A percentile compares a stretch with the other conserved stretches of the same genome.
Evolutionary conservation across 164 flowering plant genomes (phyloP).

Genomic region (Protea cynaroides): DNA sequence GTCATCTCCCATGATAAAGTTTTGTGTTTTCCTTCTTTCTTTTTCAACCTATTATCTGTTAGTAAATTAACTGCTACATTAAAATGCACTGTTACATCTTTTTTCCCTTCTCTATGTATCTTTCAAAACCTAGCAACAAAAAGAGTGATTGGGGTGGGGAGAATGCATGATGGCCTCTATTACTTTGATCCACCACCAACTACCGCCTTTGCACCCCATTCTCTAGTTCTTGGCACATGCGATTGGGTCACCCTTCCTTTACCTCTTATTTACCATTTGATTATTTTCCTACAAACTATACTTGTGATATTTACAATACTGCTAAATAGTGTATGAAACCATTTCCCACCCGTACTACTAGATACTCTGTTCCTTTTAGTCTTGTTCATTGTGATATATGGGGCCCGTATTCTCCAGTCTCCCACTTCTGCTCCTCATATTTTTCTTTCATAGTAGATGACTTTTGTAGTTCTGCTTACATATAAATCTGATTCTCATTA

Average conservation of each 20-base stretch:
- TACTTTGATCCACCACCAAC: neutral
- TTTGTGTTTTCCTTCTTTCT: neutral
- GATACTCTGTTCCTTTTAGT: constrained; percentile 1
- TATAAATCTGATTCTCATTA: too few species aligned
- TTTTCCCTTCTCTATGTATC: constrained; percentile 6
- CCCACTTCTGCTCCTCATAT: too few species aligned
- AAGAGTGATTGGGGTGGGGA: constrained; percentile 16
- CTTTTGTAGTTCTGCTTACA: too few species aligned
- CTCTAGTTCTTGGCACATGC: neutral
- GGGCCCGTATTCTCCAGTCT: too few species aligned
- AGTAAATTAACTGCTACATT: constrained; percentile 1
- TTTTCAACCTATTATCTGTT: constrained; percentile 1
- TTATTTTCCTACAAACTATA: neutral
- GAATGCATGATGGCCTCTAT: constrained; percentile 10
- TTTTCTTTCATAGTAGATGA: too few species aligned
- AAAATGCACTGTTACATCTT: neutral
- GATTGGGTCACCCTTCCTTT: constrained; percentile 9
- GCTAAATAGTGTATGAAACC: constrained; percentile 5
- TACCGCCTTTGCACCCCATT: neutral
- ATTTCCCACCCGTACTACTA: neutral
- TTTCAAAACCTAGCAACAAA: constrained; percentile 5
- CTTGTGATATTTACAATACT: constrained; percentile 9
- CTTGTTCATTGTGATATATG: neutral
- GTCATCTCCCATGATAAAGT: neutral
- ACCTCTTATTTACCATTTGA: too few species aligned